phyloP scores from a whole-genome alignment of 2,329 filamentous ascomycete species.

The Colletotrichum euphorbiae region DNA sequence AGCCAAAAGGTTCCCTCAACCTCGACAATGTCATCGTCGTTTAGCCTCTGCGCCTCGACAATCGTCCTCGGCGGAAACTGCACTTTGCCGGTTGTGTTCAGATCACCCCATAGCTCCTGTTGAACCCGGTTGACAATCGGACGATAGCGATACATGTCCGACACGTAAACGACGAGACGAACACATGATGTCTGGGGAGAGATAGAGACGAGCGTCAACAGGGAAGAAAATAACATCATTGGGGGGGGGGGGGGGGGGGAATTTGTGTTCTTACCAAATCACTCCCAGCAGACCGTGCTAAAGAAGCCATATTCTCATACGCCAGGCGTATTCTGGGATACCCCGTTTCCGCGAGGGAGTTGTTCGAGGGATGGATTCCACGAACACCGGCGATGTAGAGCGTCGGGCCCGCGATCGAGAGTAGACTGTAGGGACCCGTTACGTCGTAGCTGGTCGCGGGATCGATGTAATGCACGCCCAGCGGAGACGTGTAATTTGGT shows the following conservation, averaged over 20 bases:
- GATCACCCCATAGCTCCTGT: conserved; percentile 47
- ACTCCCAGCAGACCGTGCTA: conserved; percentile 46
- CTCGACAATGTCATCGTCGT: conserved; percentile 49
- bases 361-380: conserved; percentile 47
- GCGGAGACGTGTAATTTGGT: conserved; percentile 46
- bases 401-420: conserved; percentile 46
- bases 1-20: conserved; percentile 47
- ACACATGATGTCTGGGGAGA: conserved; percentile 9
- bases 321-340: conserved; percentile 47
- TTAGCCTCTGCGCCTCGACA: conserved; percentile 48
- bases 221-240: not conserved
- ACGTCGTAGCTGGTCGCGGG: conserved; percentile 44
- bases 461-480: conserved; percentile 46
- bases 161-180: conserved; percentile 47
- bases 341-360: conserved; percentile 46
- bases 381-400: conserved; percentile 50
- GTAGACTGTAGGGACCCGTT: conserved; percentile 47
- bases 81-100: conserved; percentile 42
- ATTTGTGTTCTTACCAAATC: conserved; percentile 19
- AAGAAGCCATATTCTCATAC: conserved; percentile 47
- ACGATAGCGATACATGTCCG: conserved; percentile 50
- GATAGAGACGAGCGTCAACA: too few relatives aligned
- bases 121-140: conserved; percentile 49
- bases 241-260: too few relatives aligned
- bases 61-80: conserved; percentile 46